Evolutionary conservation across 768 basidiomycete genomes (phyloP).

Genomic region (Boletus rubescentipes): DNA sequence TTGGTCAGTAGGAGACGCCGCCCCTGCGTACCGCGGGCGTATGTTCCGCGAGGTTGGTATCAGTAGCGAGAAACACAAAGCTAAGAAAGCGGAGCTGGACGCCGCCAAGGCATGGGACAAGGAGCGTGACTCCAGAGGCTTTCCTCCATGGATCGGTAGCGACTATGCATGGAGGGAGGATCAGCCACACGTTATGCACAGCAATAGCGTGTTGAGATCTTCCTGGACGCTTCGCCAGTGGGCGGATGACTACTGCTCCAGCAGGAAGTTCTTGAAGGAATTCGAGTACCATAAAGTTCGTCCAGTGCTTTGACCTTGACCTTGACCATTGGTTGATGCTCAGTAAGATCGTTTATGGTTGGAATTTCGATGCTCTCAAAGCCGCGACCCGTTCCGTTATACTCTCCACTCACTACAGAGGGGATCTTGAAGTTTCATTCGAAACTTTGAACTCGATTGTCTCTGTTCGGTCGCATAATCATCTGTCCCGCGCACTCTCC

Average conservation of each 20-base stretch:
- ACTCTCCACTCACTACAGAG: conserved; percentile 39
- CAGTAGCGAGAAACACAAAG: conserved; percentile 37
- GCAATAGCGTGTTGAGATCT: conserved; percentile 40
- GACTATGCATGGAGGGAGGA: conserved; percentile 34
- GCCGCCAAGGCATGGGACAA: conserved; percentile 43
- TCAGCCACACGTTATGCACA: conserved; percentile 26
- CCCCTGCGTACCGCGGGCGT: conserved; percentile 63
- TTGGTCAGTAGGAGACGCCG: conserved; percentile 62
- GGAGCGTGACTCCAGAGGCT: conserved; percentile 47
- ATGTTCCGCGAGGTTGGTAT: conserved; percentile 59
- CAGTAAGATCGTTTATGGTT: conserved; percentile 59
- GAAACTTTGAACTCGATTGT: conserved; percentile 46
- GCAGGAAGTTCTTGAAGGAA: conserved; percentile 70
- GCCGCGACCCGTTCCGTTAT: conserved; percentile 39
- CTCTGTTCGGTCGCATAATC: conserved; percentile 66
- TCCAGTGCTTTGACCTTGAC: neutral
- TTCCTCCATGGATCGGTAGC: conserved; percentile 49
- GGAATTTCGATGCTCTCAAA: conserved; percentile 46
- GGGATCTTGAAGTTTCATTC: conserved; percentile 47
- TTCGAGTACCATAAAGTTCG: conserved; percentile 70
- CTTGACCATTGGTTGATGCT: conserved; percentile 22
- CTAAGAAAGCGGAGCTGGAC: conserved; percentile 43
- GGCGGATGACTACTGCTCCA: conserved; percentile 82
- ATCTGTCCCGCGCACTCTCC: conserved; percentile 63
- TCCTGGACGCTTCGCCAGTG: conserved; percentile 68